Evolutionary conservation across 2,329 filamentous ascomycete species (phyloP), one percentile per base, ranked within the genome.

Genomic region (Stemphylium vesicarium): DNA sequence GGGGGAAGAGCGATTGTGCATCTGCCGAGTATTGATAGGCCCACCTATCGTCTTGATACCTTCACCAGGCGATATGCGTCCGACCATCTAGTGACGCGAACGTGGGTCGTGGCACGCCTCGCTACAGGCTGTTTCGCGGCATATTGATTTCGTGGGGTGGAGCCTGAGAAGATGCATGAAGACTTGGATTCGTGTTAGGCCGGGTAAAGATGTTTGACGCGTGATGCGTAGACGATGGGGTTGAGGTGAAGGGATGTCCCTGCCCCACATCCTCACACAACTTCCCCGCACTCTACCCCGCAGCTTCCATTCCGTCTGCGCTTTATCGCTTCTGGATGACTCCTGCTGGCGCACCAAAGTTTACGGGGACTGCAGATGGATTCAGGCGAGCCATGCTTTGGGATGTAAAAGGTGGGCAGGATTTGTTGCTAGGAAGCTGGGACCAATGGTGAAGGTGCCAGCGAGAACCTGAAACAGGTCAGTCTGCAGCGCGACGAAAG

Each of bases 231-330:
- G n/a, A 44, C 26, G 26, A 51, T 32, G 57, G 41, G 40, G 51
- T 37, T 45, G 35, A 29, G 45, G n/a, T 38, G 35, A 32, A 15
- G 31, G 20, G 24, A 36, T 38, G 12, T 33, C 42, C 36, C 32
- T 55, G 64, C 64, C 66, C 68, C 68, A 69, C 68, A 69, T 63
- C 11, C 33, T 22, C 37, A 40, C 16, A 20, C 13, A 46, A 13
- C 18, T 57, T 57, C 63, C 62, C 64, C 64, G 60, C 65, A 53
- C 39, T 40, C 15, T 44, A 64, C 67, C 65, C 67, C 67, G 64
- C 67, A 63, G 20, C 38, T 11, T 32, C 40, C 16, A 18, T n/a
- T 16, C 20, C 16, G 29, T 41, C 12, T 16, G 39, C 48, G 15
- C 51, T 48, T 59, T 46, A 26, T 42, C 59, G 36, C 4, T 40